Base-by-base conservation (phyloP, 352 stramenopile genomes). In the Phytopythium helicoides region DNA sequence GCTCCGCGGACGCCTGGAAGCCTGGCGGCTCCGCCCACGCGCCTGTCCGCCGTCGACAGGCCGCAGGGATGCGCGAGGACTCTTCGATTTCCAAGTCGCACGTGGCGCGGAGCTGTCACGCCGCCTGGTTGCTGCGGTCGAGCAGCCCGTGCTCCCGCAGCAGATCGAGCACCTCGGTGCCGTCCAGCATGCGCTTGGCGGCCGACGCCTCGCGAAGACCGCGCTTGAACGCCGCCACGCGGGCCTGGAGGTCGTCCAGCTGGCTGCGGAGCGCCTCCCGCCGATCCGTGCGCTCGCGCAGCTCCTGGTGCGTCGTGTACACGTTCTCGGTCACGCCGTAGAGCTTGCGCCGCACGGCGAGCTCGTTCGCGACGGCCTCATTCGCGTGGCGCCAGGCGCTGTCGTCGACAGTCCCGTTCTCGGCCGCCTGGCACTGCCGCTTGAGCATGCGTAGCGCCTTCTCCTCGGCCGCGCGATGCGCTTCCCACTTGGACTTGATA, bases 311-410 rank as follows among this genome's bases (percentile, higher is more conserved):
- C n/a, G 73, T 77, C 16, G 75, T 49, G 62, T 89, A 89, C 37
- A 89, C 75, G 38, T 76, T 87, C 56, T 89, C 78, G 7, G 75
- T 84, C 35, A 89, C 75, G 34, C 78, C 78, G 50, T 84, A 87
- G 26, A 89, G 64, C 40, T 84, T 80, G 23, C 64, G 59, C 1
- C 66, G 62, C 33, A 83, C 63, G 9, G 15, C 46, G 23, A 71
- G 71, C 38, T 76, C 60, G 33, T 83, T 84, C 15, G 38, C 73
- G 3, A 87, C 62, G 16, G 65, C 57, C 47, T 87, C 75, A 23
- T 72, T 55, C 8, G 62, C 62, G 10, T 51, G 57, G 4, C 49
- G 47, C 75, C 71, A 82, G 2, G 60, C 31, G 2, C 52, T 42
- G n/a, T 5, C 3, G 18, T 46, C 39, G 39, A n/a, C 41, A 3